Evolutionary conservation across 768 basidiomycete genomes (phyloP), one percentile per base, ranked within the genome.

Genomic region (Hericium rajendrae): DNA sequence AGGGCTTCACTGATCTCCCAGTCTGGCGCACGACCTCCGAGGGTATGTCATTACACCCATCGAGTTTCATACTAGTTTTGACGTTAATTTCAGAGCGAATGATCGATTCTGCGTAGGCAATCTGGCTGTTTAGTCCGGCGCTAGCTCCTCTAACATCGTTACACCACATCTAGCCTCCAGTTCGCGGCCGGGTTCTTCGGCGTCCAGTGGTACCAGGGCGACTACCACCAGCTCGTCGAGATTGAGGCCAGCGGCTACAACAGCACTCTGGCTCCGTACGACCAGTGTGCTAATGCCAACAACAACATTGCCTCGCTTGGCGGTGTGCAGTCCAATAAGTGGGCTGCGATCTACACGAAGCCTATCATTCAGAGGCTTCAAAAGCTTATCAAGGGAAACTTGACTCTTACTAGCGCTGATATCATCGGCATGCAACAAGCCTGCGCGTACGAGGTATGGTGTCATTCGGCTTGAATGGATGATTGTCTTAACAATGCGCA

Each of bases 111-210:
- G 71, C 70, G 68, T 69, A 56, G 53, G 67, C 57, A 38, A 10
- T 8, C 37, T 50, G 38, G 41, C n/a, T 38, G 51, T 9, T 54
- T 20, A 38, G n/a, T 24, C 28, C 20, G 43, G 20, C 16, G 16
- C 16, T 9, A n/a, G 43, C 43, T n/a, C n/a, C 5, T 20, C 8
- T 20, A 18, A 46, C n/a, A 9, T 46, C 8, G 6, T 18, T 46
- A 4, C 16, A n/a, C 43, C 20, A 46, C 16, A 46, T 20, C 6
- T 32, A 71, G 68, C 9, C 69, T 77, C 51, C 76, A 80, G 64
- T 80, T 80, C 62, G 77, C 77, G 0, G 74, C 77, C 11, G 78
- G 78, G n/a, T 77, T 78, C 69, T 76, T 75, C 54, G 75, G 74
- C 11, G 68, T 77, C 24, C 75, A 75, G 26, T 68, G 67, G 4